Evolutionary conservation across 345 rosid species (phyloP).

Genomic region (Corymbia maculata): DNA sequence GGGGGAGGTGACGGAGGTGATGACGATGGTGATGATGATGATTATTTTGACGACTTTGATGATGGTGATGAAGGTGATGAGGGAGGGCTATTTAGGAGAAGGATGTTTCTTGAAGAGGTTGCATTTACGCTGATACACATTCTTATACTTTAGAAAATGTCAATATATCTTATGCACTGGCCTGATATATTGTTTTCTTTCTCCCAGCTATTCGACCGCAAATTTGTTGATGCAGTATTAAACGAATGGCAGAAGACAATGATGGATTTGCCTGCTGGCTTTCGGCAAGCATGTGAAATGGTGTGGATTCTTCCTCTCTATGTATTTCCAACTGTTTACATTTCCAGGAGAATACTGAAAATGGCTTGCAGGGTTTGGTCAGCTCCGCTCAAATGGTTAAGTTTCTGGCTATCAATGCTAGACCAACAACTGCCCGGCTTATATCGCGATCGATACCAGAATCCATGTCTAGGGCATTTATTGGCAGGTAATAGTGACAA

Average conservation of each 20-base stretch:
- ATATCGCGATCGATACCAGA: constrained; percentile 86
- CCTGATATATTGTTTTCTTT: background rate
- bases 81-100: constrained; percentile 79
- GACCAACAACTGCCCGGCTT: constrained; percentile 79
- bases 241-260: constrained; percentile 95
- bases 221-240: constrained; percentile 86
- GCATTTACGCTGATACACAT: background rate
- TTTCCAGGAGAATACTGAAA: background rate
- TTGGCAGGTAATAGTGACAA: constrained; percentile 72
- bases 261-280: constrained; percentile 95
- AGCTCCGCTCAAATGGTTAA: constrained; percentile 96
- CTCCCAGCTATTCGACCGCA: constrained; percentile 77
- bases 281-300: constrained; percentile 98
- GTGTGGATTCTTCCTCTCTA: constrained; percentile 13
- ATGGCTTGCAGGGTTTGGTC: constrained; percentile 71
- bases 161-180: background rate
- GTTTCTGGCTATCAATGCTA: constrained; percentile 84
- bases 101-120: constrained; percentile 86
- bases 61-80: constrained; percentile 89
- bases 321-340: background rate
- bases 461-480: constrained; percentile 76
- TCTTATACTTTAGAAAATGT: background rate
- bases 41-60: constrained; percentile 88
- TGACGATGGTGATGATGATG: constrained; percentile 91
- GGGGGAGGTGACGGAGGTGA: constrained; percentile 99